These are phyloP conservation scores for Solanum arcanum DNA, from an alignment of 257 asterid genomes.

Conservation along the genomic window DNA sequence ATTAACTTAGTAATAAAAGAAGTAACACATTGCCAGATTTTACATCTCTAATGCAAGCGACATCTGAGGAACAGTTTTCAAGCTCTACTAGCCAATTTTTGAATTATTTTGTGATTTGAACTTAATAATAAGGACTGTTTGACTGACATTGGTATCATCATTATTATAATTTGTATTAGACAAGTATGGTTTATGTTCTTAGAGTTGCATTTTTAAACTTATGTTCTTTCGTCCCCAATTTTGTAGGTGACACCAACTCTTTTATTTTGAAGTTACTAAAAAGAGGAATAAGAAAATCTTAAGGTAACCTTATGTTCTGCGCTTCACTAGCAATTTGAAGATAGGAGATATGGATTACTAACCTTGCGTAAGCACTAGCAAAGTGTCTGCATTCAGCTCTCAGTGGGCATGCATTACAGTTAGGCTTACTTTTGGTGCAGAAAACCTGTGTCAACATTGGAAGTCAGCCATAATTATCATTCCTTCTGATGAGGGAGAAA, in stretches of 20 bases:
- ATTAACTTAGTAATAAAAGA: background rate
- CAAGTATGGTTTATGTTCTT: background rate
- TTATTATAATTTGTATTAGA: background rate
- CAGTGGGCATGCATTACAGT: conserved; percentile 96
- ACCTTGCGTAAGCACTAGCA: conserved; percentile 98
- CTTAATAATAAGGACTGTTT: background rate
- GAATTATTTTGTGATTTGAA: background rate
- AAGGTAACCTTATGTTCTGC: conserved; percentile 1
- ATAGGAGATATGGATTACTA: conserved; percentile 13
- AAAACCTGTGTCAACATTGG: conserved; percentile 55
- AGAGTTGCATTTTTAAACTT: background rate
- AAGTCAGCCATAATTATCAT: background rate
- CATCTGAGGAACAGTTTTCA: background rate
- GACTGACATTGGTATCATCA: background rate
- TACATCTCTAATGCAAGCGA: background rate
- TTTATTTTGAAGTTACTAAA: background rate
- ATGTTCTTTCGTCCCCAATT: background rate
- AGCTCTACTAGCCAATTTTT: background rate
- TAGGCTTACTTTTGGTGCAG: conserved; percentile 94
- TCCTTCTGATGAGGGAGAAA: background rate
- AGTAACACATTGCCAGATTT: background rate
- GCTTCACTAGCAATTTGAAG: background rate
- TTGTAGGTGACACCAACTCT: background rate
- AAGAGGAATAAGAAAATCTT: background rate
- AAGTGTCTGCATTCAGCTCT: conserved; percentile 92